phyloP scores from a whole-genome alignment of 176 grass and related monocot genomes.

The Bromus sterilis region DNA sequence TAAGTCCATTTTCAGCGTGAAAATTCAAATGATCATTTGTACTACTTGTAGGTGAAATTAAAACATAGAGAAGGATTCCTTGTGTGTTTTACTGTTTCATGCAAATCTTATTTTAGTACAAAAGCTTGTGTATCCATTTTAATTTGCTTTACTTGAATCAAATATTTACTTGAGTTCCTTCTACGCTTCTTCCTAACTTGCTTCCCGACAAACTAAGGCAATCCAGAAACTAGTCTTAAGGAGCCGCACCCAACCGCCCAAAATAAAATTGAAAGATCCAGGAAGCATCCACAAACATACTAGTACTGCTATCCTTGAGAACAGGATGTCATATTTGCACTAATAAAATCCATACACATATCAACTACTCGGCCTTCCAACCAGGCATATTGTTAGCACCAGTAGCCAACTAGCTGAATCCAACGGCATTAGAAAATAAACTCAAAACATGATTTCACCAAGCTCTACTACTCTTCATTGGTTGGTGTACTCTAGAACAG shows the following conservation, averaged over 20 bases:
- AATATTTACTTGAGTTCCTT: background rate
- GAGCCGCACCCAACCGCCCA: no score
- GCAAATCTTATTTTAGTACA: background rate
- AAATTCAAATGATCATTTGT: background rate
- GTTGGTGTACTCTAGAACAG: background rate
- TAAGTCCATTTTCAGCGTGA: background rate
- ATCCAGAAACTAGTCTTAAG: background rate
- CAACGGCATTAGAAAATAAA: background rate
- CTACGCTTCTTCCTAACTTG: background rate
- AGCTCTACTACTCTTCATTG: background rate
- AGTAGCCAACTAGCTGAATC: background rate
- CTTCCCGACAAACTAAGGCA: background rate
- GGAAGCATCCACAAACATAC: background rate
- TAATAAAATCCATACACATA: background rate
- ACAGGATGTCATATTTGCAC: background rate
- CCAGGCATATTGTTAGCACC: background rate
- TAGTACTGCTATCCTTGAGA: background rate
- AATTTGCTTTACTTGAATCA: background rate
- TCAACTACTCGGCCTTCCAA: background rate
- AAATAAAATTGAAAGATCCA: no score
- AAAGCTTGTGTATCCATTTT: background rate
- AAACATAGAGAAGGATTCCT: background rate
- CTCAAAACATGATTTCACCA: background rate
- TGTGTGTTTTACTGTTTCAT: background rate
- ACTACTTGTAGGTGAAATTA: background rate